Conservation (phyloP, 129 eudicot species). For the Tanacetum coccineum region DNA sequence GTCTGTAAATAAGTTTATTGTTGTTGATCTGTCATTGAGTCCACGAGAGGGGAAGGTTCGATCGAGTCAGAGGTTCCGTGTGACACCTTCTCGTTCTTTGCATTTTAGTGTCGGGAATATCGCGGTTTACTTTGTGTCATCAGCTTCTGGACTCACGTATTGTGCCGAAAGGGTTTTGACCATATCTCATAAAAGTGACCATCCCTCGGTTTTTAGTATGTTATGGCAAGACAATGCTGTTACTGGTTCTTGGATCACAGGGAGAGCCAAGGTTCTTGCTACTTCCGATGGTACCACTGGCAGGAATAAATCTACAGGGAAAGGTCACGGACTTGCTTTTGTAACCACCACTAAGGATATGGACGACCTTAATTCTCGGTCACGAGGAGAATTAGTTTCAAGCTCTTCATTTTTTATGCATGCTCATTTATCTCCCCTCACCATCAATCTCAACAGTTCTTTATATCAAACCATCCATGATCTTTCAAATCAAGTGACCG, state of each 20-base stretch:
- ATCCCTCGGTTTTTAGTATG: constrained; percentile 54
- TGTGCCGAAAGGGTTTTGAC: constrained; percentile 46
- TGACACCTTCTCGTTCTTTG: constrained; percentile 47
- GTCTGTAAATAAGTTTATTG: constrained; percentile 69
- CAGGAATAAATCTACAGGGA: constrained; percentile 41
- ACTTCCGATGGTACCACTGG: constrained; percentile 49
- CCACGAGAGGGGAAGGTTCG: constrained; percentile 35
- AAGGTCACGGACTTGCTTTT: constrained; percentile 59
- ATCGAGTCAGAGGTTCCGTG: constrained; percentile 29
- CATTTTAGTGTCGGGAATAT: constrained; percentile 49
- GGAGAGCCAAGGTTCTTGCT: constrained; percentile 72
- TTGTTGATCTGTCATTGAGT: constrained; percentile 48
- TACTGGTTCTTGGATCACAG: constrained; percentile 69
- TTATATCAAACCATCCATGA: constrained; percentile 40
- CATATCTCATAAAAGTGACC: constrained; percentile 29
- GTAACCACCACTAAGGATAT: constrained; percentile 53
- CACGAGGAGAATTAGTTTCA: constrained; percentile 53
- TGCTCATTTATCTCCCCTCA: constrained; percentile 43
- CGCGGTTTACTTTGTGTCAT: constrained; percentile 37
- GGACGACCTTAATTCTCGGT: constrained; percentile 42
- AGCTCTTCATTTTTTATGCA: constrained; percentile 62
- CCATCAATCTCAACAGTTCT: constrained; percentile 36
- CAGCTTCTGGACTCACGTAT: constrained; percentile 35
- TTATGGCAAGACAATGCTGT: constrained; percentile 63
- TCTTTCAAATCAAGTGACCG: constrained; percentile 42